Evolutionary conservation across 176 grass and related monocot genomes (phyloP), one percentile per base, ranked within the genome.

Genomic region (Bromus sterilis): DNA sequence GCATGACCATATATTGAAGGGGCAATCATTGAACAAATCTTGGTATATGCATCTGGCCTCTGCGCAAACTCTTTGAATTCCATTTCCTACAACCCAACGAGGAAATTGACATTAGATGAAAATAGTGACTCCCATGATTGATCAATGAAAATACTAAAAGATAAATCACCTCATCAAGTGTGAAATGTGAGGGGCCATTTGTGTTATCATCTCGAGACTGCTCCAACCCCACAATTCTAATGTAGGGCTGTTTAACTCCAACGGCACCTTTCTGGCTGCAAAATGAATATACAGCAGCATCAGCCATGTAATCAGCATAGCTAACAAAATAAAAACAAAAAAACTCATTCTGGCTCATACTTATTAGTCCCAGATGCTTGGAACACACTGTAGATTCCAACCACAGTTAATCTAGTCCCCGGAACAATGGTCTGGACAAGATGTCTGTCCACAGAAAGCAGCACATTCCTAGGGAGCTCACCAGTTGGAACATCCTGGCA

Each of bases 41-140:
- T 93, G 40, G 76, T 25, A 83, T 95, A 99, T 80, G 96, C 96
- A 82, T 87, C 91, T 37, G 91, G 96, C 57, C 93, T 99, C 81
- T 95, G 93, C 9, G 93, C 96, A 83, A 99, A 95, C 83, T 99
- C 96, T 93, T 95, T 99, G 76, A 95, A 99, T 86, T 91, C 89
- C 75, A 95, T 71, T 81, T 99, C 96, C 93, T 95, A 66, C 28
- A 75, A 44, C 4, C 9, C 11, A 44, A 44, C 13, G 60, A 73
- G 42, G 64, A 26, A 34, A 23, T 82, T 64, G 81, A 6, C 10
- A 20, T 49, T n/a, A 13, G 3, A 20, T 29, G 9, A 28, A 49
- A 67, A 2, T 4, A 23, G 11, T 67, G 1, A 73, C 28, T 20
- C 20, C 5, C 33, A 74, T 34, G 25, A 56, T 57, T 16, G 25